A percentile compares a stretch with the other conserved stretches of the same genome.
These are phyloP conservation scores for Cryptosporidium parvum DNA, from an alignment of 169 alveolate genomes.

Conservation along the genomic window DNA sequence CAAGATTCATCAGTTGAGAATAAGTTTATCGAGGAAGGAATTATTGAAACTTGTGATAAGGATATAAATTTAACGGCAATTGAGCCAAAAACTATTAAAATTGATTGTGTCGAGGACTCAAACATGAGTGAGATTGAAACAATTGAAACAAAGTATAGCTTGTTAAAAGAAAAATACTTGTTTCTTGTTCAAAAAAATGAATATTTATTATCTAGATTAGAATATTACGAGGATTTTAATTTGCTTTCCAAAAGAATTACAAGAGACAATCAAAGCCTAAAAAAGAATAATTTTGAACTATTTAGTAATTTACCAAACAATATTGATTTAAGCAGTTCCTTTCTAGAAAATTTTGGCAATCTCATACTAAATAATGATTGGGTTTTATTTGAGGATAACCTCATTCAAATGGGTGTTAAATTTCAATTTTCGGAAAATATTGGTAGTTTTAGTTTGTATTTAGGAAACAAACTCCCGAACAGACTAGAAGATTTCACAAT, in stretches of 20 bases:
- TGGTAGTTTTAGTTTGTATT: slow-evolving; percentile 22
- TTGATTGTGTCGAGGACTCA: neutral
- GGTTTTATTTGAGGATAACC: slow-evolving; percentile 63
- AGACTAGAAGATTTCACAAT: slow-evolving; percentile 44
- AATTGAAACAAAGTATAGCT: slow-evolving; percentile 7
- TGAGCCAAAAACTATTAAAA: neutral
- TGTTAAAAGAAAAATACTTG: slow-evolving; percentile 54
- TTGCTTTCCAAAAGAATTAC: neutral
- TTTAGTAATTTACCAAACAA: neutral
- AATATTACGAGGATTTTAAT: slow-evolving; percentile 49
- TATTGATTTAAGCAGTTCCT: neutral
- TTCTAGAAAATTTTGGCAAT: slow-evolving; percentile 20
- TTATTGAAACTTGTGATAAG: neutral
- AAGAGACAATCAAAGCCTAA: too few species aligned
- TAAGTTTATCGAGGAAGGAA: neutral
- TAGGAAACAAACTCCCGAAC: slow-evolving; percentile 54
- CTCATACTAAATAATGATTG: slow-evolving; percentile 48
- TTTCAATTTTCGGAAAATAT: neutral
- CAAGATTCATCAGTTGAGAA: neutral
- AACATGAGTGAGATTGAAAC: slow-evolving; percentile 1
- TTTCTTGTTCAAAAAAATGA: slow-evolving; percentile 59
- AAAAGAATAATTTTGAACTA: neutral
- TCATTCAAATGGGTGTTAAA: slow-evolving; percentile 47
- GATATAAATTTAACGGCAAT: neutral
- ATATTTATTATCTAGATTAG: slow-evolving; percentile 35